A percentile compares a stretch with the other conserved stretches of the same genome.
Conservation (phyloP, 495 filamentous ascomycete species). For the Aspergillus homomorphus region DNA sequence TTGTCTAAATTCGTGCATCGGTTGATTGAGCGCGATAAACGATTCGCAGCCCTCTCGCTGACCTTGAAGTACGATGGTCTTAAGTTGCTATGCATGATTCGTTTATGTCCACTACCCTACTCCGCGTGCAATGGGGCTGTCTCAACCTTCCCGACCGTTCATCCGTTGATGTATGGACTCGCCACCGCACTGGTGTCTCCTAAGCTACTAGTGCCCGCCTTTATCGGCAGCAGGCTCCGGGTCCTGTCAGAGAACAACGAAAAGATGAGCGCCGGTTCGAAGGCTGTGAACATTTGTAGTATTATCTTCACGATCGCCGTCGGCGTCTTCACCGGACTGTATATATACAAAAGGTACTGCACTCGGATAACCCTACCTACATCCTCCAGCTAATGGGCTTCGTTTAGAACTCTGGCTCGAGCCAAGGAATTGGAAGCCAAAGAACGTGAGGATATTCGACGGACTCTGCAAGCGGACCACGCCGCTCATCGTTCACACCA, state of each 20-base stretch:
- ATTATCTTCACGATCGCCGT: constrained; percentile 69
- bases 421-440: constrained; percentile 82
- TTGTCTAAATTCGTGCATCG: constrained; percentile 73
- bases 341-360: constrained; percentile 72
- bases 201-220: constrained; percentile 88
- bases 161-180: constrained; percentile 67
- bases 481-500: constrained; percentile 37
- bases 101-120: constrained; percentile 92
- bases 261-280: constrained; percentile 51
- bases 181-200: constrained; percentile 77
- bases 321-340: constrained; percentile 71
- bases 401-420: constrained; percentile 69
- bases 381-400: constrained; percentile 4
- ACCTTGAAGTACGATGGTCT: constrained; percentile 79
- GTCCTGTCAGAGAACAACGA: constrained; percentile 65
- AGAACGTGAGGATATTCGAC: constrained; percentile 56
- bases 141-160: constrained; percentile 86
- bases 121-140: constrained; percentile 91
- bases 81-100: constrained; percentile 86
- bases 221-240: constrained; percentile 74
- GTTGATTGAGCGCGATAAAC: constrained; percentile 75
- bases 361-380: background rate
- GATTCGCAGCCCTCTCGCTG: constrained; percentile 67
- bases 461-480: constrained; percentile 39
- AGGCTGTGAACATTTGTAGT: constrained; percentile 73